A percentile compares a stretch with the other conserved stretches of the same genome.
phyloP scores from a whole-genome alignment of 306 rosid genomes.

The Trifolium fragiferum region DNA sequence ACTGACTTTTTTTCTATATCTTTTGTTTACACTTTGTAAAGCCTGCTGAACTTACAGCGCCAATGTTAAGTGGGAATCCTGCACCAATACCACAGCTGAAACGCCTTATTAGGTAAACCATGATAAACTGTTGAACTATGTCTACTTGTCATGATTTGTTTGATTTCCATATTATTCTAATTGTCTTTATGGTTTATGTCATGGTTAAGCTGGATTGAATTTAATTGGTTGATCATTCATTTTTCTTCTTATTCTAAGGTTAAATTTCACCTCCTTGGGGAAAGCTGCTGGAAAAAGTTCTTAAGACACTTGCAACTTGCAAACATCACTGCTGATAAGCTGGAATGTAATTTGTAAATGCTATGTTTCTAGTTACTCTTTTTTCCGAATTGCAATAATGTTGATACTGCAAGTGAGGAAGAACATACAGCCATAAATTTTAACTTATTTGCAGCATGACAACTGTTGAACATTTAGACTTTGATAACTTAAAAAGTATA shows the following conservation, averaged over 20 bases:
- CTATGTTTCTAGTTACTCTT: constrained; percentile 19
- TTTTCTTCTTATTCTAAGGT: constrained; percentile 53
- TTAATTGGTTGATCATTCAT: constrained; percentile 33
- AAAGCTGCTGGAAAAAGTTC: constrained; percentile 70
- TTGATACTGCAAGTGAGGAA: constrained; percentile 21
- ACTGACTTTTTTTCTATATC: constrained; percentile 25
- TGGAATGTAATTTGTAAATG: constrained; percentile 24
- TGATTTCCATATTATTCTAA: background rate
- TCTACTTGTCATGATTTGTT: constrained; percentile 15
- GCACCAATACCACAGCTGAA: constrained; percentile 61
- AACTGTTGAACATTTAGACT: background rate
- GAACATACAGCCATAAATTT: constrained; percentile 23
- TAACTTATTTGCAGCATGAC: constrained; percentile 32
- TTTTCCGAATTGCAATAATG: constrained; percentile 35
- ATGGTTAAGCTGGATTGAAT: background rate
- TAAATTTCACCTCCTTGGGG: constrained; percentile 77
- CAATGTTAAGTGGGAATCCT: constrained; percentile 49
- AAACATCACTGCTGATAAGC: constrained; percentile 26
- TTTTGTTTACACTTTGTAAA: constrained; percentile 32
- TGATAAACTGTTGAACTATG: constrained; percentile 12
- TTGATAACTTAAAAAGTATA: background rate
- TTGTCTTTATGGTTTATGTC: constrained; percentile 13
- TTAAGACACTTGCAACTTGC: constrained; percentile 35
- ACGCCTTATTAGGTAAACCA: constrained; percentile 73
- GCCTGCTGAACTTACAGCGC: constrained; percentile 73